Evolutionary conservation across 1,139 yeast species (phyloP).

Genomic region (Suhomyces terraborum): DNA sequence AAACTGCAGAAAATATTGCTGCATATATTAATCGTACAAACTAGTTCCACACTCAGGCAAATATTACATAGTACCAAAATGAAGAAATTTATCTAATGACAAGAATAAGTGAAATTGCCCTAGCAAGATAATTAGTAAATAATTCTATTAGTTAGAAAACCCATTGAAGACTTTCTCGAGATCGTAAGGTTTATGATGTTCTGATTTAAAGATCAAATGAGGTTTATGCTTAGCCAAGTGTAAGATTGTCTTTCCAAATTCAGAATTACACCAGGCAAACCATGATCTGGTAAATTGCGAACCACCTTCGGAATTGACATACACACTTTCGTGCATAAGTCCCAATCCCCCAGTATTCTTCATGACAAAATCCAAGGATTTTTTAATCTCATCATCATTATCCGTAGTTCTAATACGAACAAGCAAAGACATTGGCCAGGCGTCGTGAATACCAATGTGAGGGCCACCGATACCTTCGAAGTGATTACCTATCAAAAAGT

Average conservation of each 20-base stretch:
- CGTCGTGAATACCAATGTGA: constrained; percentile 75
- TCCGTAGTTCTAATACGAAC: constrained; percentile 73
- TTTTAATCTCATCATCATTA: constrained; percentile 65
- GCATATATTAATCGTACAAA: constrained; percentile 47
- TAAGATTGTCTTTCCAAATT: constrained; percentile 80
- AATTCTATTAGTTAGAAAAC: neutral
- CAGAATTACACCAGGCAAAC: constrained; percentile 96
- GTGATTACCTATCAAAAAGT: constrained; percentile 59
- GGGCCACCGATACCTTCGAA: constrained; percentile 91
- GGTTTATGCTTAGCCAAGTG: constrained; percentile 77
- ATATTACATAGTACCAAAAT: neutral
- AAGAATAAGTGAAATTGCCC: too few species aligned
- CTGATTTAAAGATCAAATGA: constrained; percentile 60
- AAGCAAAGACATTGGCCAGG: constrained; percentile 90
- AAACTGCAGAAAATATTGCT: constrained; percentile 73
- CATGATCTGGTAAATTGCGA: constrained; percentile 66
- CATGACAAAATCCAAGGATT: constrained; percentile 53
- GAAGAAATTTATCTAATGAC: neutral
- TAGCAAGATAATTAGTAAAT: neutral
- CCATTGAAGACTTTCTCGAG: constrained; percentile 28
- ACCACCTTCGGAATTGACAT: constrained; percentile 59
- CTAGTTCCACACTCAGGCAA: neutral
- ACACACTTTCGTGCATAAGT: constrained; percentile 79
- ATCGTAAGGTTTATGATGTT: constrained; percentile 33
- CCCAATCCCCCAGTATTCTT: constrained; percentile 72